phyloP scores from a whole-genome alignment of 2,329 filamentous ascomycete species.

The Arthrobotrys sphaeroides region DNA sequence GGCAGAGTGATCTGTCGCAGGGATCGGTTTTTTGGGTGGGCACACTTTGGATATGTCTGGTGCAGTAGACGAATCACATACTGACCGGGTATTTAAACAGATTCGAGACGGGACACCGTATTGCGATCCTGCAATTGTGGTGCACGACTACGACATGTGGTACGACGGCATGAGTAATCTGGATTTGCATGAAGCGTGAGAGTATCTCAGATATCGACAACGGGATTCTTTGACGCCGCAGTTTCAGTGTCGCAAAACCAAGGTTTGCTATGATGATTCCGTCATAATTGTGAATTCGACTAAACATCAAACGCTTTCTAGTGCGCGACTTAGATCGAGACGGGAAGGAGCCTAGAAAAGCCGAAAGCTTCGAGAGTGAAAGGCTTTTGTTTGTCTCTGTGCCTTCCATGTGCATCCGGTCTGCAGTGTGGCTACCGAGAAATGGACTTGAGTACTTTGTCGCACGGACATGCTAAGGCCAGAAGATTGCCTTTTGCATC shows the following conservation, averaged over 20 bases:
- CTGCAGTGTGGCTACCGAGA: conserved; percentile 15
- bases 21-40: conserved; percentile 22
- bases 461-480: conserved; percentile 41
- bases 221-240: background rate
- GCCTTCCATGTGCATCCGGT: conserved; percentile 1
- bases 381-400: background rate
- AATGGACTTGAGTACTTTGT: too few relatives aligned
- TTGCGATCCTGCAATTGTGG: too few relatives aligned
- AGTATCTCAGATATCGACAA: background rate
- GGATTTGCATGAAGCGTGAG: background rate
- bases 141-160: background rate
- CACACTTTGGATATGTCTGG: conserved; percentile 22
- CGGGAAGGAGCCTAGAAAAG: background rate
- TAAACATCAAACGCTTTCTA: background rate
- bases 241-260: background rate
- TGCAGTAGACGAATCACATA: conserved; percentile 39
- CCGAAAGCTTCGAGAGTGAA: background rate
- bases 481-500: background rate
- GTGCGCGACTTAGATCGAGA: background rate
- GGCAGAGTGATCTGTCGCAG: conserved; percentile 36
- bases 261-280: background rate
- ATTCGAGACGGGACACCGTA: conserved; percentile 4
- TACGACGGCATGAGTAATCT: background rate
- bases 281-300: conserved; percentile 18
- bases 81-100: conserved; percentile 23